These are phyloP conservation scores for Pseudogymnoascus sp. DNA, from an alignment of 2,329 filamentous ascomycete genomes.

Conservation along the genomic window DNA sequence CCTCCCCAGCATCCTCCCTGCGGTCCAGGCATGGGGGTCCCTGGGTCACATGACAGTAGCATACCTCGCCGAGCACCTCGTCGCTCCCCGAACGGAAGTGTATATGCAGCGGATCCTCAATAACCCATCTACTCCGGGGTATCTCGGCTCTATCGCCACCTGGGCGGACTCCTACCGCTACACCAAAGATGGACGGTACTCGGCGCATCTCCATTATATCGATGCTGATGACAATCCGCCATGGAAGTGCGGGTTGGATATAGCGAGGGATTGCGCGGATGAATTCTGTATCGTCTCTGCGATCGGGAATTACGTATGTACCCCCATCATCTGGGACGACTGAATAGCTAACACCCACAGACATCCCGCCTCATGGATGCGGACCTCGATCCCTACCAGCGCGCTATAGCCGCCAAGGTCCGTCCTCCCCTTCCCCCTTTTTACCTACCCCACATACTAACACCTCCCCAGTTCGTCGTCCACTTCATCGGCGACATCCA, in stretches of 20 bases:
- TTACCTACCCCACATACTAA: background rate
- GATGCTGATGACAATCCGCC: slow-evolving; percentile 58
- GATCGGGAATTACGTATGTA: slow-evolving; percentile 26
- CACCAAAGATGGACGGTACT: slow-evolving; percentile 53
- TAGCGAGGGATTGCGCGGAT: slow-evolving; percentile 52
- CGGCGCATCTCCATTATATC: slow-evolving; percentile 58
- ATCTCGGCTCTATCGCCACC: slow-evolving; percentile 54
- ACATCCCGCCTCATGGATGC: slow-evolving; percentile 45
- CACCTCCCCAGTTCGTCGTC: slow-evolving; percentile 47
- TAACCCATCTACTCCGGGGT: slow-evolving; percentile 44
- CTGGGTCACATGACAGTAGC: slow-evolving; percentile 59
- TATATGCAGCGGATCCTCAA: slow-evolving; percentile 49
- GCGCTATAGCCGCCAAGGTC: slow-evolving; percentile 50
- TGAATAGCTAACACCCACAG: slow-evolving; percentile 33
- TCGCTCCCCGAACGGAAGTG: slow-evolving; percentile 44
- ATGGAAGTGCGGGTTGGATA: slow-evolving; percentile 45
- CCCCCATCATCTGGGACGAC: background rate
- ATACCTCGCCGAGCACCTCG: slow-evolving; percentile 53
- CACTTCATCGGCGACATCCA: slow-evolving; percentile 49
- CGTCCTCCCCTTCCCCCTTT: background rate
- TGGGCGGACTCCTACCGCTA: slow-evolving; percentile 60
- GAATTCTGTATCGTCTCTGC: slow-evolving; percentile 51
- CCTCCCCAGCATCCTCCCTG: slow-evolving; percentile 10
- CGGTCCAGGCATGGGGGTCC: slow-evolving; percentile 25
- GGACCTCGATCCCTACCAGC: slow-evolving; percentile 35